Evolutionary conservation across 495 filamentous ascomycete species (phyloP).

Genomic region (Xylaria longipes): DNA sequence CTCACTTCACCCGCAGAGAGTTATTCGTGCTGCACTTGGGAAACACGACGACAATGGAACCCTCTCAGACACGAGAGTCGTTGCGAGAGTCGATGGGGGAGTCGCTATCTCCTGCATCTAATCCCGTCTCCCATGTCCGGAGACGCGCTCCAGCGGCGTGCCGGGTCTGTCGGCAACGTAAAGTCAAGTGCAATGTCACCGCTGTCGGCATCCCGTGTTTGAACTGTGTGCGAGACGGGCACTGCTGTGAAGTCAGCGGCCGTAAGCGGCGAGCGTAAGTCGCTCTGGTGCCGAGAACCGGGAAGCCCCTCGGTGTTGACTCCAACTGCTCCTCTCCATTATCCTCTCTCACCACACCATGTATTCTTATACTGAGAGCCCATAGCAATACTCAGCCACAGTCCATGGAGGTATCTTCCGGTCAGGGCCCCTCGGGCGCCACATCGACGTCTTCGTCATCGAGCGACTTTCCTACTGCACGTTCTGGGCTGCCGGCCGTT

Average conservation of each 20-base stretch:
- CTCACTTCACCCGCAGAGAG: not conserved
- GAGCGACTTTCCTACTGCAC: not conserved
- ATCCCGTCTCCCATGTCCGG: not conserved
- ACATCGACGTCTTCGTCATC: not conserved
- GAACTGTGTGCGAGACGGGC: conserved; percentile 2
- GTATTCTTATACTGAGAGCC: not conserved
- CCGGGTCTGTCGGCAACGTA: conserved; percentile 10
- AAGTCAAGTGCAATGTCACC: conserved; percentile 10
- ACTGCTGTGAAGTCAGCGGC: conserved; percentile 1
- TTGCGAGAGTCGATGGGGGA: not conserved
- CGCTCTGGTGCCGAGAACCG: not conserved
- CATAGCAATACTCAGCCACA: not conserved
- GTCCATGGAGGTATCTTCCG: not conserved
- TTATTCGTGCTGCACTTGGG: not conserved
- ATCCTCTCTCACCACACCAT: not conserved
- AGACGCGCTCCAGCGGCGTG: conserved; percentile 4
- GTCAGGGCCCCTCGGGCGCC: not conserved
- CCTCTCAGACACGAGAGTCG: not conserved
- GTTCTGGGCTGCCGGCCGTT: not conserved
- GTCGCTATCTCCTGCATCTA: not conserved
- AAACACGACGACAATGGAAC: not conserved
- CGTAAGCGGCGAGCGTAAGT: conserved; percentile 6
- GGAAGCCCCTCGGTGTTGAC: not conserved
- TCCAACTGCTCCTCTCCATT: not conserved
- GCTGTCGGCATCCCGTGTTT: conserved; percentile 1